Evolutionary conservation across 306 rosid species (phyloP), one percentile per base, ranked within the genome.

Genomic region (Elaeagnus macrophylla): DNA sequence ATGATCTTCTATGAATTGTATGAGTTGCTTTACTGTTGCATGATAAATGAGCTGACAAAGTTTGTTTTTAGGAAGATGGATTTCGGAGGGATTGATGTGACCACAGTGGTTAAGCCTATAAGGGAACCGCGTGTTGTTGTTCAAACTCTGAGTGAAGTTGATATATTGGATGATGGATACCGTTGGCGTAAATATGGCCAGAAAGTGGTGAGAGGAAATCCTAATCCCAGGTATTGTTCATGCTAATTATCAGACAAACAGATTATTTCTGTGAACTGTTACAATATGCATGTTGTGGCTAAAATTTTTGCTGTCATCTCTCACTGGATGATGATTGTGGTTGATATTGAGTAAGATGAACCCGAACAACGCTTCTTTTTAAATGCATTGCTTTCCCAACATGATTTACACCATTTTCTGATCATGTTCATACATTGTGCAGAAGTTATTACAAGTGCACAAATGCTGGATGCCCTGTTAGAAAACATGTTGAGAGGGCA

Each of bases 151-250:
- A 91, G 99, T 64, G 99, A 91, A 83, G 95, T 91, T 55, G 99
- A 91, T 68, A 91, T 91, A 68, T 77, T 91, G 77, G 99, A 91
- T 73, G 99, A 91, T 65, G 99, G 99, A 55, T 91, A 91, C 70
- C 99, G 99, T 73, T 91, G 99, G 99, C 93, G 99, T 53, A 91
- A 91, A 76, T 91, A 91, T 67, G 99, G 99, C 43, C 99, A 91
- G 76, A 91, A 91, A 71, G 96, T 91, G 65, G 99, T 91, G 65
- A 82, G 99, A 72, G 99, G 99, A 62, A 91, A 91, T 75, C 99
- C 99, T 56, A 91, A 91, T 68, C 99, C 99, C 37, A 87, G 96
- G 99, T 91, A 82, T 56, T 60, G 54, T 57, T 57, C 64, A 16
- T 35, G 38, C 60, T 45, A 50, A 43, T 62, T 51, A 54, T 59